These are phyloP conservation scores for Penicillium sp. DNA, from an alignment of 2,329 filamentous ascomycete genomes.

Conservation along the genomic window DNA sequence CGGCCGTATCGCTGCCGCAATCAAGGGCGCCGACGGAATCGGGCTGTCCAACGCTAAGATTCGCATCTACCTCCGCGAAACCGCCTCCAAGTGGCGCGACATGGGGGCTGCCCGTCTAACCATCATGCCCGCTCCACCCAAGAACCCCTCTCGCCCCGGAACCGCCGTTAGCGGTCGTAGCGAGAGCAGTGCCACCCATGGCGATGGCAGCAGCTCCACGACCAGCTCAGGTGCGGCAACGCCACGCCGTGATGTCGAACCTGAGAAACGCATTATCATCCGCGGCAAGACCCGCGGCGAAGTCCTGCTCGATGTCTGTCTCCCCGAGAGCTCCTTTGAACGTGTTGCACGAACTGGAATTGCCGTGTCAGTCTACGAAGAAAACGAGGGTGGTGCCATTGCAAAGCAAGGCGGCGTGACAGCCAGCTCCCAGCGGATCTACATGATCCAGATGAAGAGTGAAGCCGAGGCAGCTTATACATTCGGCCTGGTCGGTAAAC, in stretches of 20 bases:
- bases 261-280: slow-evolving; percentile 83
- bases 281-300: slow-evolving; percentile 65
- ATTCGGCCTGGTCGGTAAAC: slow-evolving; percentile 53
- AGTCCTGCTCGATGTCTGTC: slow-evolving; percentile 74
- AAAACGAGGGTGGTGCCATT: slow-evolving; percentile 61
- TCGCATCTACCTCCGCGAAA: slow-evolving; percentile 75
- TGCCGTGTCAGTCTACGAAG: slow-evolving; percentile 83
- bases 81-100: slow-evolving; percentile 80
- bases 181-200: slow-evolving; percentile 25
- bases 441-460: slow-evolving; percentile 63
- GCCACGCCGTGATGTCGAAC: slow-evolving; percentile 55
- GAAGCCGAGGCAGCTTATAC: slow-evolving; percentile 55
- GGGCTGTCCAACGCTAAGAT: slow-evolving; percentile 72
- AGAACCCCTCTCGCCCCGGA: slow-evolving; percentile 30
- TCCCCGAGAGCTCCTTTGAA: slow-evolving; percentile 81
- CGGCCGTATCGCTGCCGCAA: slow-evolving; percentile 49
- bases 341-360: slow-evolving; percentile 80
- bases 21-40: slow-evolving; percentile 59
- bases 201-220: slow-evolving; percentile 24
- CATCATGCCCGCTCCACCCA: slow-evolving; percentile 62
- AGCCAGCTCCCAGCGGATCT: slow-evolving; percentile 56
- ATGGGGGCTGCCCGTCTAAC: slow-evolving; percentile 80
- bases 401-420: slow-evolving; percentile 59
- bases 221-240: slow-evolving; percentile 33
- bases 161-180: slow-evolving; percentile 53